These are phyloP conservation scores for Quercus wislizeni DNA, from an alignment of 306 rosid species.

Conservation along the genomic window DNA sequence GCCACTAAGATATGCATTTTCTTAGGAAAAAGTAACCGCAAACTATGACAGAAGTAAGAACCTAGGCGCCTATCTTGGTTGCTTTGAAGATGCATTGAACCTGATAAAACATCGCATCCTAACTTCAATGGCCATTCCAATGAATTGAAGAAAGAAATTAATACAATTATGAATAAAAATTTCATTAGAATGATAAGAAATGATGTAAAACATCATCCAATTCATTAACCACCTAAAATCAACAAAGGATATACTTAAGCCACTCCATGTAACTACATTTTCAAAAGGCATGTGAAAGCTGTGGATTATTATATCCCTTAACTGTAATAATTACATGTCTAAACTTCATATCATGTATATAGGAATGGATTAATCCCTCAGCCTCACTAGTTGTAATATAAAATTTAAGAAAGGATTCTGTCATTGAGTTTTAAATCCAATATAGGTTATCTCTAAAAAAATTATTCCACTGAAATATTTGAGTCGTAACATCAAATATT, in stretches of 20 bases:
- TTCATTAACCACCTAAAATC: background rate
- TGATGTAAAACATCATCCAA: background rate
- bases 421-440: no score
- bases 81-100: conserved; percentile 62
- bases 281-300: background rate
- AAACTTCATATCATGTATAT: background rate
- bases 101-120: conserved; percentile 35
- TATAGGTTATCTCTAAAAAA: no score
- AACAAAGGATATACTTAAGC: background rate
- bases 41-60: conserved; percentile 30
- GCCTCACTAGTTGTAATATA: background rate
- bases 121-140: background rate
- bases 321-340: background rate
- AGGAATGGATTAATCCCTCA: background rate
- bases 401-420: background rate
- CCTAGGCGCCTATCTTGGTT: conserved; percentile 53
- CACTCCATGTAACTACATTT: background rate
- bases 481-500: no score
- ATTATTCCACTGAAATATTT: no score
- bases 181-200: background rate
- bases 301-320: background rate
- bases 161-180: background rate
- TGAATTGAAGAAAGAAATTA: conserved; percentile 4
- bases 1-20: conserved; percentile 8
- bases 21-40: background rate